Evolutionary conservation across 2,329 filamentous ascomycete species (phyloP), one percentile per base, ranked within the genome.

Genomic region (Fusarium haematococcum): DNA sequence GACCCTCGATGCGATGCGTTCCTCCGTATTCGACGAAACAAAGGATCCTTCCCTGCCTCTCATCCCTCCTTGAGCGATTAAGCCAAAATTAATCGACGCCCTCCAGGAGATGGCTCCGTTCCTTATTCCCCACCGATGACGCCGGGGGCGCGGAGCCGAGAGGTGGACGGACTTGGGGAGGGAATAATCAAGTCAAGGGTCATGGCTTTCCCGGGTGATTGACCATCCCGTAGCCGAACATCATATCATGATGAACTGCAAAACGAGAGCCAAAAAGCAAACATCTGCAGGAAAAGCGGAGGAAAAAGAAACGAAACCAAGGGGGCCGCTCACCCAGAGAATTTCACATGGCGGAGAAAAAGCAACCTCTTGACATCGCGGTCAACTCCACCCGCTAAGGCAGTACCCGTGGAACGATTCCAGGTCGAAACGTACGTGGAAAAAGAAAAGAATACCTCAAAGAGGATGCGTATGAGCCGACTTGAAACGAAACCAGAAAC

Each of bases 381-480:
- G 43, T 35, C 63, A 67, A 63, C 63, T 57, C 66, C 52, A 43
- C 45, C 35, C 70, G 45, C 74, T 75, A 68, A 70, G 62, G 66
- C 70, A 68, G 63, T 65, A 69, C 27, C 67, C 50, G 65, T 78
- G 75, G 74, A 64, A 77, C 70, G 74, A 77, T 75, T 77, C 64
- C 58, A 54, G 45, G 50, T 48, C 59, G 60, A 69, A 78, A 76
- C 67, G 69, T 78, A 78, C 65, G 73, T 77, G 70, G 27, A 77
- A 74, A 78, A 77, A 75, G 69, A 67, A 73, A 76, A 41, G 45
- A 33, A 35, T 27, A 52, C 39, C 61, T 37, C 23, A 16, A 39
- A 56, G 63, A 69, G 62, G 63, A 68, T 75, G 69, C 63, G 50
- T 41, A 69, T 65, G 68, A 71, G 59, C 67, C 33, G 59, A 70